Evolutionary conservation across 202 grass and related monocot species (phyloP).

Genomic region (Musa balbisiana): DNA sequence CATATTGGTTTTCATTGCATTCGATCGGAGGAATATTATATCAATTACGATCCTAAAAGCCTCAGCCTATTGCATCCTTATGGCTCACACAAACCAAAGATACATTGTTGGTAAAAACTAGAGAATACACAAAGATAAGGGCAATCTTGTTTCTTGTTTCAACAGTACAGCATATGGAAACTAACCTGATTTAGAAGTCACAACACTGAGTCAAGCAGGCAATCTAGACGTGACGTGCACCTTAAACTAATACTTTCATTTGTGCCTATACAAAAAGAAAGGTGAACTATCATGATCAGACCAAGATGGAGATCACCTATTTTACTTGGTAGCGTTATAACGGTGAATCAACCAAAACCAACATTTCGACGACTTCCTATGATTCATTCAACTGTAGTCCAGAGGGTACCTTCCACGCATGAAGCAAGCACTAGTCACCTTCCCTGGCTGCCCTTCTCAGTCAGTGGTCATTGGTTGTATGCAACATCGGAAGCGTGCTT

Average conservation of each 20-base stretch:
- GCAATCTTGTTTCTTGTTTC: not conserved
- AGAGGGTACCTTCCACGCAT: not conserved
- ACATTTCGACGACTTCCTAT: no score
- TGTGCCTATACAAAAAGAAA: conserved; percentile 14
- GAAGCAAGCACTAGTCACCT: not conserved
- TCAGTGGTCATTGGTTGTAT: conserved; percentile 9
- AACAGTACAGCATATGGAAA: not conserved
- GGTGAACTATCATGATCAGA: conserved; percentile 3
- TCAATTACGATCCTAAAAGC: not conserved
- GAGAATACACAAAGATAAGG: not conserved
- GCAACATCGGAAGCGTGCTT: conserved; percentile 10
- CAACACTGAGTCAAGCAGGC: not conserved
- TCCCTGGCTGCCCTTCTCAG: not conserved
- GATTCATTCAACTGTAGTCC: not conserved
- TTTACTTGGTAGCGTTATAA: conserved; percentile 3
- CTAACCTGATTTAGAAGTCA: conserved; percentile 7
- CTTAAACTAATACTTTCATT: conserved; percentile 9
- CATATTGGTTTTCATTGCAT: no score
- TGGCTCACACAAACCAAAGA: not conserved
- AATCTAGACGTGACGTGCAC: not conserved
- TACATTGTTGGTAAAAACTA: not conserved
- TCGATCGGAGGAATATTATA: not conserved
- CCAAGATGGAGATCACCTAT: not conserved
- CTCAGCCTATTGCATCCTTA: not conserved
- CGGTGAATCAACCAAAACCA: conserved; percentile 3